Conservation (phyloP, 129 eudicot species). For the Calendula officinalis region DNA sequence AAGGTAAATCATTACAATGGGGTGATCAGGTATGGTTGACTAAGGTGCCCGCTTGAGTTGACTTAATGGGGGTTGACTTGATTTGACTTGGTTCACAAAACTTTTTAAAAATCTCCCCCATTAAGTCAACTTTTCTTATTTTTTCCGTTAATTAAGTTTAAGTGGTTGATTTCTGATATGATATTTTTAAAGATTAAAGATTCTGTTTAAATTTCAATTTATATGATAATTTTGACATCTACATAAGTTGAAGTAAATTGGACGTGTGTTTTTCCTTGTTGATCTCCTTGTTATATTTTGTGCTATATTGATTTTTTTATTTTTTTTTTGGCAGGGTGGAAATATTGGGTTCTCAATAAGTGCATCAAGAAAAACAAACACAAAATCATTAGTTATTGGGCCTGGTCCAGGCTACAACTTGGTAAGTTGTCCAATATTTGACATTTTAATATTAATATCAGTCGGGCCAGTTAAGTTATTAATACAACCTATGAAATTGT, state of each 20-base stretch:
- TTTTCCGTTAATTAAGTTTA: not conserved
- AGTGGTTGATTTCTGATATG: too few relatives aligned
- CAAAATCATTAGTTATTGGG: slow-evolving; percentile 69
- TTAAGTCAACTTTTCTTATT: not conserved
- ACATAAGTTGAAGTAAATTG: too few relatives aligned
- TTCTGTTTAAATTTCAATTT: too few relatives aligned
- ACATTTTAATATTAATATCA: not conserved
- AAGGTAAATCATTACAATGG: slow-evolving; percentile 89
- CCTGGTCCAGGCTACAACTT: slow-evolving; percentile 92
- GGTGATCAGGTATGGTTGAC: slow-evolving; percentile 75
- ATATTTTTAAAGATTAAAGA: too few relatives aligned
- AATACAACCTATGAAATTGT: too few relatives aligned
- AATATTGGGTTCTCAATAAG: slow-evolving; percentile 77
- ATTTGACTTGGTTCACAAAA: not conserved
- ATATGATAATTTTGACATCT: too few relatives aligned
- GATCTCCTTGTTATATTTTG: not conserved
- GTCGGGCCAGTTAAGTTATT: too few relatives aligned
- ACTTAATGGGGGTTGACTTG: too few relatives aligned
- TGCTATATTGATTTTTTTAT: not conserved
- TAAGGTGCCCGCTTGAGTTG: too few relatives aligned
- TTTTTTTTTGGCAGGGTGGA: slow-evolving; percentile 48
- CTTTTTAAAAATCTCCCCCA: not conserved
- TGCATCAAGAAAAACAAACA: slow-evolving; percentile 51
- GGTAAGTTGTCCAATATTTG: slow-evolving; percentile 40
- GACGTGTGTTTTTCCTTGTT: too few relatives aligned